Evolutionary conservation across 306 rosid species (phyloP), one percentile per base, ranked within the genome.

Genomic region (Inga oerstediana): DNA sequence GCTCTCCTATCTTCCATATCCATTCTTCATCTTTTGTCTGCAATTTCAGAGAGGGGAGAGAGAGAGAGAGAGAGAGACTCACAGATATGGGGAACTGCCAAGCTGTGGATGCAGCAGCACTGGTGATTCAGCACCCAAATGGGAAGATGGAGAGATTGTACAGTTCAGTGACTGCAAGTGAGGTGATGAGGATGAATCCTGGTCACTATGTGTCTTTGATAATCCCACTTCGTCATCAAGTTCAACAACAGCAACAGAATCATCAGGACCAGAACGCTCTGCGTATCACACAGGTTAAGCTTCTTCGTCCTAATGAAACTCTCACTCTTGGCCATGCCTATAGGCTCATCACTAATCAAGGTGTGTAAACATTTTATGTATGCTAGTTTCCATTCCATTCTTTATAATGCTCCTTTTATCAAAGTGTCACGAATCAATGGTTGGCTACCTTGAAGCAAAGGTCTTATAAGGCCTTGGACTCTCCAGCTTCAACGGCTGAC

Each of bases 271-370:
- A 86, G 2, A 90, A 90, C 35, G 79, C 92, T 0, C 97, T 97
- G 41, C 92, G 94, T 8, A 91, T 94, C 80, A 97, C 97, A 10
- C 94, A 95, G 4, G 95, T 97, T n/a, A 97, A 97, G 95, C 94
- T 97, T 76, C 99, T 97, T 58, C 85, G 97, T 77, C 93, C 94
- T 11, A 92, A 83, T 76, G 98, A 94, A 77, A 91, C 95, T 85
- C 99, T 97, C 79, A 87, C 93, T 82, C 98, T 97, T 32, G 98
- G 99, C 71, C 99, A 97, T 86, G 99, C 99, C 72, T 97, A 97
- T 46, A 87, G 98, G 43, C 94, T 97, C 34, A 91, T 97, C 83
- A 94, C 99, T 1, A 88, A 87, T 84, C 98, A 92, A 88, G 98
- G 98, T 97, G 65, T 59, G 66, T 10, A 22, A 2, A 11, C 2